Percentiles rank a stretch among this genome's conserved stretches.
Evolutionary conservation across 2,329 filamentous ascomycete species (phyloP).

Genomic region (Trichophyton rubrum): DNA sequence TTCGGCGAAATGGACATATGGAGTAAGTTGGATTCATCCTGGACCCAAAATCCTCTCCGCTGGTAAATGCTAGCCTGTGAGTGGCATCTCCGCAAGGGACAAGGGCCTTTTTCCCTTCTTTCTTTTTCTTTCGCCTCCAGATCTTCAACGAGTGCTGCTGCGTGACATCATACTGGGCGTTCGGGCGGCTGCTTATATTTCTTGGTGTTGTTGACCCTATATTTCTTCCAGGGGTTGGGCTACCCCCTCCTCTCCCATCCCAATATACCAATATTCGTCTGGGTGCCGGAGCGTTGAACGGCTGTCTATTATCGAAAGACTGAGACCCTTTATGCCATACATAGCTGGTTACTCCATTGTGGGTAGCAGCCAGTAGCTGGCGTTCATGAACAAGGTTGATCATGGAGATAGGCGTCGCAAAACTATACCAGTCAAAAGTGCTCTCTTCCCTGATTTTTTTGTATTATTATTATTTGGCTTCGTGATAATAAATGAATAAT

Average conservation of each 20-base stretch:
- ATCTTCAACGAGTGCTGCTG: neutral
- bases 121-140: neutral
- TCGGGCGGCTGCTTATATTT: neutral
- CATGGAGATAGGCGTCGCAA: neutral
- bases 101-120: neutral
- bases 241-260: too few relatives aligned
- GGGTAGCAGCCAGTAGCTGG: neutral
- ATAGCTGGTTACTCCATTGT: too few relatives aligned
- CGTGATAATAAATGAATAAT: neutral
- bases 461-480: neutral
- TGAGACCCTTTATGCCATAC: too few relatives aligned
- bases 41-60: neutral
- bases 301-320: too few relatives aligned
- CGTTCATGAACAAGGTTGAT: neutral
- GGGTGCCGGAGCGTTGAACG: too few relatives aligned
- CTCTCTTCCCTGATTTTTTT: neutral
- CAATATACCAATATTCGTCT: too few relatives aligned
- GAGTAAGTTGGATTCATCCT: neutral
- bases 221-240: neutral
- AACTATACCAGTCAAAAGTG: neutral
- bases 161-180: constrained; percentile 1
- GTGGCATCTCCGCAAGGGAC: neutral
- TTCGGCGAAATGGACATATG: too few relatives aligned
- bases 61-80: neutral
- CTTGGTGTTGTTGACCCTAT: neutral